Evolutionary conservation across 345 rosid genomes (phyloP).

Genomic region (Arabis hirsuta): DNA sequence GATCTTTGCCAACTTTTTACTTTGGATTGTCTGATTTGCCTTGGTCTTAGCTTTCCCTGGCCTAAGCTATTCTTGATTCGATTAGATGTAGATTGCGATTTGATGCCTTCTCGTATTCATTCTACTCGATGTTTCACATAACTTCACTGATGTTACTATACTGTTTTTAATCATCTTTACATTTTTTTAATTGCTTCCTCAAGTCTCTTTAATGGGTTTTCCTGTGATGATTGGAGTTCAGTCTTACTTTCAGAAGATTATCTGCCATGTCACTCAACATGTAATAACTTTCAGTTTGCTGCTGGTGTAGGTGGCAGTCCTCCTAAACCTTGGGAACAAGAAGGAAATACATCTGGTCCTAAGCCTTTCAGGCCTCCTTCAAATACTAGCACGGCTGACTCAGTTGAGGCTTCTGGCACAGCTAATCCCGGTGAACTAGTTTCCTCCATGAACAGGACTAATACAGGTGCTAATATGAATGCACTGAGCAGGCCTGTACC

Average conservation of each 20-base stretch:
- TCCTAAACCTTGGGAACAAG: slow-evolving; percentile 99
- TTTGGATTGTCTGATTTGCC: not conserved
- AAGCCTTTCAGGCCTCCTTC: slow-evolving; percentile 93
- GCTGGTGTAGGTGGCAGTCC: slow-evolving; percentile 56
- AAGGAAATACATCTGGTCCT: slow-evolving; percentile 72
- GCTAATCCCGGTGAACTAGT: slow-evolving; percentile 86
- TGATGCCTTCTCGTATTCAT: slow-evolving; percentile 7
- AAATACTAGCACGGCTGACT: slow-evolving; percentile 80
- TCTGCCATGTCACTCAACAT: not conserved
- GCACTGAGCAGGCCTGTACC: slow-evolving; percentile 75
- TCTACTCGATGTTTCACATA: not conserved
- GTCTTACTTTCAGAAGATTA: slow-evolving; percentile 8
- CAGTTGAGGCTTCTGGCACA: slow-evolving; percentile 96
- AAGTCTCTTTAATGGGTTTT: not conserved
- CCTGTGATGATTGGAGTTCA: not conserved
- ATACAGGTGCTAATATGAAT: slow-evolving; percentile 54
- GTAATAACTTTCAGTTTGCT: not conserved
- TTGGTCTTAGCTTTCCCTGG: not conserved
- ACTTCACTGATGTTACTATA: not conserved
- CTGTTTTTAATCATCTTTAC: slow-evolving; percentile 5
- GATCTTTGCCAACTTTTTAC: slow-evolving; percentile 1
- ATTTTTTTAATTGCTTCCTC: not conserved
- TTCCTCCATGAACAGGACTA: slow-evolving; percentile 48
- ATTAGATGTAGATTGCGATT: not conserved
- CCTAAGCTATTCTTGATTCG: not conserved